phyloP scores from a whole-genome alignment of 805 yeast genomes.

The Candida pseudoglaebosa region DNA sequence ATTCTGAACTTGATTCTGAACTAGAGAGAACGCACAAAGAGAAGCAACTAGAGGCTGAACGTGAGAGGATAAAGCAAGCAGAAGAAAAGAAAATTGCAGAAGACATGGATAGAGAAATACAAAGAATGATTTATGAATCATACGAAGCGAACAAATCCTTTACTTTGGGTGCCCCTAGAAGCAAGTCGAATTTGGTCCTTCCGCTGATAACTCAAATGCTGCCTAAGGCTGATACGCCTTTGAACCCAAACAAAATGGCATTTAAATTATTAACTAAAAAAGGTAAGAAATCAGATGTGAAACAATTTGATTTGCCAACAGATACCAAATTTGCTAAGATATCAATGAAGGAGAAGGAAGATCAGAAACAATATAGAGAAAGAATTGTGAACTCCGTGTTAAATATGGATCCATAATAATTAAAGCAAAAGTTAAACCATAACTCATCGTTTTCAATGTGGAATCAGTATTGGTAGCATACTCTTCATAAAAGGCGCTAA shows the following conservation, averaged over 20 bases:
- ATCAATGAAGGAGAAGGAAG: slow-evolving; percentile 47
- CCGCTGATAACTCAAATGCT: slow-evolving; percentile 6
- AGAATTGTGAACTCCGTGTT: slow-evolving; percentile 54
- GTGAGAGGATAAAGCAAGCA: slow-evolving; percentile 27
- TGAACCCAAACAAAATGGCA: slow-evolving; percentile 20
- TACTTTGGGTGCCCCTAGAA: slow-evolving; percentile 6
- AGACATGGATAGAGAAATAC: slow-evolving; percentile 55
- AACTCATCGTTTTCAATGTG: no score
- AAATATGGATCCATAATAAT: slow-evolving; percentile 27
- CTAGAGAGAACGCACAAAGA: slow-evolving; percentile 9
- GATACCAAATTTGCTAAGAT: slow-evolving; percentile 52
- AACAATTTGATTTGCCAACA: slow-evolving; percentile 48
- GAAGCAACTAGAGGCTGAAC: slow-evolving; percentile 6
- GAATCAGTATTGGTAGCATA: no score
- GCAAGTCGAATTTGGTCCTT: slow-evolving; percentile 9
- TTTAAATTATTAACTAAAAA: slow-evolving; percentile 55
- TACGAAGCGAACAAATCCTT: slow-evolving; percentile 34
- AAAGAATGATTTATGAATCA: slow-evolving; percentile 49
- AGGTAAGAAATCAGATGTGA: slow-evolving; percentile 44
- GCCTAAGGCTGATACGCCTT: slow-evolving; percentile 7
- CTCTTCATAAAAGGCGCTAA: no score
- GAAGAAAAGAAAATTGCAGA: slow-evolving; percentile 46
- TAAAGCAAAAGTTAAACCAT: background rate
- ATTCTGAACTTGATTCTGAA: slow-evolving; percentile 13
- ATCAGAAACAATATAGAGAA: slow-evolving; percentile 50